These are phyloP conservation scores for Rhizomucor pusillus DNA, from an alignment of 371 early-diverging fungal genomes.

Conservation along the genomic window DNA sequence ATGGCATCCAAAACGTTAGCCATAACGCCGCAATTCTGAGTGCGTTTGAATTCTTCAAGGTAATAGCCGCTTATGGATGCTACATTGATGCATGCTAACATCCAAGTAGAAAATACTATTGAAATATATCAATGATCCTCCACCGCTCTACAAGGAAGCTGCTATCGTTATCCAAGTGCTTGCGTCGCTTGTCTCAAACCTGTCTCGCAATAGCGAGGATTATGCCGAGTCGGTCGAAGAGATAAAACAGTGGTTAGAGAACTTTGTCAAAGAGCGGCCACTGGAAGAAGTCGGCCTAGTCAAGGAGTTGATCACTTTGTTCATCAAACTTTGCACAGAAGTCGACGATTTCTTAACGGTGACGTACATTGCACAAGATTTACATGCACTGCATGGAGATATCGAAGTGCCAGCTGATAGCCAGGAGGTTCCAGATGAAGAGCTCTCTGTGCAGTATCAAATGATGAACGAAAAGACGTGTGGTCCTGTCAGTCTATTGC, in stretches of 20 bases:
- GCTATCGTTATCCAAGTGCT: constrained; percentile 30
- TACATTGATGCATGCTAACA: too few relatives aligned
- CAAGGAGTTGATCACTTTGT: constrained; percentile 25
- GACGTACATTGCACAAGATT: constrained; percentile 28
- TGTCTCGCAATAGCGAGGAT: constrained; percentile 15
- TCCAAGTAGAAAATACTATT: constrained; percentile 19
- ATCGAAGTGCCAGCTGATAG: constrained; percentile 13
- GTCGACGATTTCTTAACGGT: constrained; percentile 28
- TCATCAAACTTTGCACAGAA: constrained; percentile 27
- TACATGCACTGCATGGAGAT: constrained; percentile 33
- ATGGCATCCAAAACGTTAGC: neutral
- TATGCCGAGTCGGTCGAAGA: constrained; percentile 10
- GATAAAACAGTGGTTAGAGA: constrained; percentile 31
- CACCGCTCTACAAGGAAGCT: constrained; percentile 46
- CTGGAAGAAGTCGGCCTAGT: constrained; percentile 37
- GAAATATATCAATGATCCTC: constrained; percentile 27
- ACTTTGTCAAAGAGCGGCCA: constrained; percentile 30
- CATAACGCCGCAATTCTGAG: constrained; percentile 6
- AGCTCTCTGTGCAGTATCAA: constrained; percentile 12
- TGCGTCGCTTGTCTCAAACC: constrained; percentile 19
- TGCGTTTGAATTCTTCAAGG: constrained; percentile 12
- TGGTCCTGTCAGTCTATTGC: constrained; percentile 13
- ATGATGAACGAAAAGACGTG: constrained; percentile 41
- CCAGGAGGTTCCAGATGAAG: constrained; percentile 9
- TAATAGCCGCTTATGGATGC: neutral